A percentile compares a stretch with the other conserved stretches of the same genome.
Conservation (phyloP, 2,329 filamentous ascomycete genomes). For the Hymenoscyphus scutula region DNA sequence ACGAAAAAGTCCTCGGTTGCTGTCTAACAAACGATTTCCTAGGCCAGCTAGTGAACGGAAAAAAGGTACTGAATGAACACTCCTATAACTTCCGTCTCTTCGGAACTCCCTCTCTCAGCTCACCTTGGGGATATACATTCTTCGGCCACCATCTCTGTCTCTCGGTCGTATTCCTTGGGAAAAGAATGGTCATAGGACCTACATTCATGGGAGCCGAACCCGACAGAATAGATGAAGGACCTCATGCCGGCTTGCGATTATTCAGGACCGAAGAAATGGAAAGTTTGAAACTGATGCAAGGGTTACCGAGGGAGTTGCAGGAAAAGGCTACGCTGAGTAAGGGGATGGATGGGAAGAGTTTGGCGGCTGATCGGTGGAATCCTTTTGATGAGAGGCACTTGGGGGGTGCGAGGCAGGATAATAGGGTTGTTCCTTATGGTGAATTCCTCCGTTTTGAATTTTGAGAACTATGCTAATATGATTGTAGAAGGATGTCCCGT, state of each 20-base stretch:
- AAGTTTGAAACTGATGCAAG: slow-evolving; percentile 34
- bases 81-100: slow-evolving; percentile 34
- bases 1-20: slow-evolving; percentile 31
- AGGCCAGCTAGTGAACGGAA: slow-evolving; percentile 31
- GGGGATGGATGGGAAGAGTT: slow-evolving; percentile 32
- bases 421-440: slow-evolving; percentile 67
- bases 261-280: slow-evolving; percentile 30
- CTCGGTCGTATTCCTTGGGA: slow-evolving; percentile 63
- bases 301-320: slow-evolving; percentile 29
- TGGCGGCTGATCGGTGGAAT: slow-evolving; percentile 65
- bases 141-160: slow-evolving; percentile 80
- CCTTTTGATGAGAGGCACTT: slow-evolving; percentile 76
- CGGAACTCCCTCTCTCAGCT: slow-evolving; percentile 26
- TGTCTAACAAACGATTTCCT: slow-evolving; percentile 33
- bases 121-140: slow-evolving; percentile 33
- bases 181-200: slow-evolving; percentile 67
- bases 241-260: slow-evolving; percentile 29
- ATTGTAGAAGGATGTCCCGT: slow-evolving; percentile 56
- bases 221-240: slow-evolving; percentile 46
- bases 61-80: slow-evolving; percentile 32
- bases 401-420: slow-evolving; percentile 76
- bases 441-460: neutral
- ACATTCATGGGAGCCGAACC: slow-evolving; percentile 81
- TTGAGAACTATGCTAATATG: slow-evolving; percentile 7
- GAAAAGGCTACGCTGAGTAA: slow-evolving; percentile 36